A percentile compares a stretch with the other conserved stretches of the same genome.
phyloP scores from a whole-genome alignment of 352 stramenopile species.

The Globisporangium radiosum region DNA sequence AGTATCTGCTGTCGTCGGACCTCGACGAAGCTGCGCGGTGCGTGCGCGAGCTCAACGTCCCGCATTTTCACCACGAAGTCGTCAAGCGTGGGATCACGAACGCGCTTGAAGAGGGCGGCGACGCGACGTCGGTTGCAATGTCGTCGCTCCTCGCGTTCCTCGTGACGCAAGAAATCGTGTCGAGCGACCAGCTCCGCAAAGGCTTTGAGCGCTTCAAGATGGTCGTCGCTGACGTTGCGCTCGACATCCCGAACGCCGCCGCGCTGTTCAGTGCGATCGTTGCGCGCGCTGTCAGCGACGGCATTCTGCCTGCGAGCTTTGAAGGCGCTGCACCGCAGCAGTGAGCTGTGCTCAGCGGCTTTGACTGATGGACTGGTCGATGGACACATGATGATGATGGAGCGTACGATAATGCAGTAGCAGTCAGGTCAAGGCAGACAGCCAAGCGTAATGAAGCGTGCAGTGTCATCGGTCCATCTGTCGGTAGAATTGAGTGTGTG shows the following conservation, averaged over 20 bases:
- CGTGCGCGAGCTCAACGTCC: constrained; percentile 91
- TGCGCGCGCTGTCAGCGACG: constrained; percentile 37
- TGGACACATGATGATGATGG: too few species aligned
- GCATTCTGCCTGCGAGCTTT: constrained; percentile 39
- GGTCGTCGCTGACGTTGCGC: constrained; percentile 50
- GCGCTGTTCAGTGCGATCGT: constrained; percentile 37
- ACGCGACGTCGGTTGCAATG: constrained; percentile 45
- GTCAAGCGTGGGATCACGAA: constrained; percentile 77
- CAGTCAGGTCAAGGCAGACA: too few species aligned
- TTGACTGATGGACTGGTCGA: too few species aligned
- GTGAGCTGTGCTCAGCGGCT: background rate
- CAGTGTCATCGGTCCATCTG: too few species aligned
- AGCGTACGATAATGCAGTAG: too few species aligned
- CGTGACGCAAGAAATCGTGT: constrained; percentile 56
- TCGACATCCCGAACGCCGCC: constrained; percentile 60
- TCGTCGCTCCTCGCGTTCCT: constrained; percentile 74
- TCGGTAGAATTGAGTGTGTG: too few species aligned
- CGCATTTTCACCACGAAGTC: constrained; percentile 97
- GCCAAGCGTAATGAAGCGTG: too few species aligned
- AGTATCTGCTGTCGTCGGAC: constrained; percentile 94
- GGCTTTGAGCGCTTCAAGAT: constrained; percentile 80
- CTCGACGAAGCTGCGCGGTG: constrained; percentile 92
- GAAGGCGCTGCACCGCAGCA: constrained; percentile 23
- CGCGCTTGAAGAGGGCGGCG: constrained; percentile 41
- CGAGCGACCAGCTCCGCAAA: constrained; percentile 57